These are phyloP conservation scores for Abrus precatorius DNA, from an alignment of 306 rosid species.

Conservation along the genomic window DNA sequence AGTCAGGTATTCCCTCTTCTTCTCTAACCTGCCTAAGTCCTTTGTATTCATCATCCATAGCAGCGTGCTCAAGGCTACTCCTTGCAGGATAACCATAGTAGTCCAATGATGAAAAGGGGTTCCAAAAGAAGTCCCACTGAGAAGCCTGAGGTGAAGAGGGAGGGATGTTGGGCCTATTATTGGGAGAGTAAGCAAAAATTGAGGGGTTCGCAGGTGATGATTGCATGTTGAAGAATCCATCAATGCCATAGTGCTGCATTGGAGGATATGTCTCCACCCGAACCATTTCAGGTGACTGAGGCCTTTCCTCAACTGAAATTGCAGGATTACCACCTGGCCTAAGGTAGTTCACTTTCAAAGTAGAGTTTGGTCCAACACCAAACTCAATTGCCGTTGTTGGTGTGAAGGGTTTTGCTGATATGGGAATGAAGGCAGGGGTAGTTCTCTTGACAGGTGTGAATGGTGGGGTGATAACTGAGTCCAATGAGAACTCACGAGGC, in stretches of 20 bases:
- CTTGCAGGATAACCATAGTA: conserved; percentile 68
- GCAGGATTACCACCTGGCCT: conserved; percentile 79
- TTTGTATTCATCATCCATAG: conserved; percentile 68
- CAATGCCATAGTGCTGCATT: conserved; percentile 58
- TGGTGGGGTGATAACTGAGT: conserved; percentile 65
- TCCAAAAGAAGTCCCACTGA: conserved; percentile 92
- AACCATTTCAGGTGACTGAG: conserved; percentile 68
- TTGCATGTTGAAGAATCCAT: conserved; percentile 69
- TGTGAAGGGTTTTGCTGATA: conserved; percentile 66
- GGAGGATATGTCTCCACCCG: conserved; percentile 72
- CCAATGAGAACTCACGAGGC: conserved; percentile 70
- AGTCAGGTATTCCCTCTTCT: conserved; percentile 87
- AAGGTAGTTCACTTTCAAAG: conserved; percentile 67
- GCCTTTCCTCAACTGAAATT: conserved; percentile 79
- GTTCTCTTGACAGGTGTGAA: conserved; percentile 66
- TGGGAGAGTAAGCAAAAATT: conserved; percentile 68
- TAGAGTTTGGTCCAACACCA: conserved; percentile 56
- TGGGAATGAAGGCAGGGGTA: conserved; percentile 59
- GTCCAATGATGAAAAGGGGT: conserved; percentile 84
- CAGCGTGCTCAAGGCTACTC: conserved; percentile 59
- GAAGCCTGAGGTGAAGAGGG: conserved; percentile 78
- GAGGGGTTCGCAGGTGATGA: conserved; percentile 66
- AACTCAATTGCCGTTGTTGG: conserved; percentile 57
- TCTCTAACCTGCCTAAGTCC: conserved; percentile 86
- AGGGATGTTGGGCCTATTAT: conserved; percentile 62